These are phyloP conservation scores for Neurospora discreta DNA, from an alignment of 495 filamentous ascomycete species.

Conservation along the genomic window DNA sequence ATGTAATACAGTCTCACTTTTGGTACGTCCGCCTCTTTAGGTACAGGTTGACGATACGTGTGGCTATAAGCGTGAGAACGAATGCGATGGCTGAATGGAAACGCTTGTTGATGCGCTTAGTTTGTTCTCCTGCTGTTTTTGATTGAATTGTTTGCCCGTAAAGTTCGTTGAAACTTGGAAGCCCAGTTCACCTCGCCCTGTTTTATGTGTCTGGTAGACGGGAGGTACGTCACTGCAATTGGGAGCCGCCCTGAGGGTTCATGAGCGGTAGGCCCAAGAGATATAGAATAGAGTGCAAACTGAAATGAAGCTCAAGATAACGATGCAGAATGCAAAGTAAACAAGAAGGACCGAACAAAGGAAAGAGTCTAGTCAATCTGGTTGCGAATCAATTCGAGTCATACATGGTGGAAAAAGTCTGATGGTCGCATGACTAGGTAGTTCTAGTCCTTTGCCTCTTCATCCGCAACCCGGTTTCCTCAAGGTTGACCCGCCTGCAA, in stretches of 20 bases:
- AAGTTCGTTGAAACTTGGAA: not conserved
- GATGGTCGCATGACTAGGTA: conserved; percentile 2
- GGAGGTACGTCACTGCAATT: not conserved
- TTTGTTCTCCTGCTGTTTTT: not conserved
- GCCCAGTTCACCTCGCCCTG: not conserved
- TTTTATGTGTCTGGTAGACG: not conserved
- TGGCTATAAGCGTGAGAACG: not conserved
- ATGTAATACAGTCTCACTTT: not conserved
- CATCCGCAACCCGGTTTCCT: not conserved
- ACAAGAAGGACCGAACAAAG: not conserved
- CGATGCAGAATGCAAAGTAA: not conserved
- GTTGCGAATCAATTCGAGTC: not conserved
- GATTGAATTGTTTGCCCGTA: not conserved
- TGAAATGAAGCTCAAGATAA: not conserved
- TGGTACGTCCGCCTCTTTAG: not conserved
- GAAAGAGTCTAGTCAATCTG: not conserved
- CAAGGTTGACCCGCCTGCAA: not conserved
- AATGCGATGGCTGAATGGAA: not conserved
- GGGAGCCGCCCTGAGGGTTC: not conserved
- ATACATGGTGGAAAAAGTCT: not conserved
- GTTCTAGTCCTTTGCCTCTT: not conserved
- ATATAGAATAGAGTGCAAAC: not conserved
- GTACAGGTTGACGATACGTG: not conserved
- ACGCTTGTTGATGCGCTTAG: not conserved
- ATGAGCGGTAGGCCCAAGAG: not conserved